Evolutionary conservation across 176 grass and related monocot species (phyloP), one percentile per base, ranked within the genome.

Genomic region (Pharus latifolius): DNA sequence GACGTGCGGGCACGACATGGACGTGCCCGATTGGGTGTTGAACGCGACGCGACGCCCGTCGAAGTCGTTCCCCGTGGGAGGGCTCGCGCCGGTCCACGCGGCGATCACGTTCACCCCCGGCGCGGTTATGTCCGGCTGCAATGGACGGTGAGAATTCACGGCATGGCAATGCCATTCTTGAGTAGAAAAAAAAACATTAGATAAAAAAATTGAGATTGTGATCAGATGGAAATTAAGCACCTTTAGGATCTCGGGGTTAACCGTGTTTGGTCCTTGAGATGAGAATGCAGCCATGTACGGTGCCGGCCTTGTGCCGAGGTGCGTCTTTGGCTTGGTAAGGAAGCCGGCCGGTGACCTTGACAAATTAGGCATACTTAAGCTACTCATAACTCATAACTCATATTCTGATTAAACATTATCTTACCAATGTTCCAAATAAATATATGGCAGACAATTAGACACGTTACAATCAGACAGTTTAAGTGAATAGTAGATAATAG

Each of bases 1-100:
- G 1, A 77, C 78, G 49, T 91, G 92, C 35, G 84, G 92, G 75
- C 88, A 91, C 26, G 92, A 80, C 92, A 96, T 96, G 42, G 92
- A 96, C 4, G 92, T 96, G 47, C 88, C 84, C n/a, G 88, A 88
- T 0, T 32, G 14, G 3, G 45, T 1, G 29, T 80, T 83, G 78
- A 82, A 96, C 33, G 64, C 15, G 9, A 85, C 81, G 5, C 87
- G 81, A 1, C 84, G 73, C 66, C 10, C 24, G 64, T 96, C 88
- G 7, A 49, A 85, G 34, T 0, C 3, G 24, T 12, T 10, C 49
- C 0, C 49, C 0, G 81, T 51, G 0, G 88, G 87, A 17, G 69
- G 6, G 26, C 25, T 19, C 14, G 51, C 56, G 52, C 61, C 72
- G 20, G 34, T 69, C 53, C 61, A 96, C 31, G 91, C 69, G 5